phyloP scores from a whole-genome alignment of 805 yeast species.

The Lipomyces anomalus region DNA sequence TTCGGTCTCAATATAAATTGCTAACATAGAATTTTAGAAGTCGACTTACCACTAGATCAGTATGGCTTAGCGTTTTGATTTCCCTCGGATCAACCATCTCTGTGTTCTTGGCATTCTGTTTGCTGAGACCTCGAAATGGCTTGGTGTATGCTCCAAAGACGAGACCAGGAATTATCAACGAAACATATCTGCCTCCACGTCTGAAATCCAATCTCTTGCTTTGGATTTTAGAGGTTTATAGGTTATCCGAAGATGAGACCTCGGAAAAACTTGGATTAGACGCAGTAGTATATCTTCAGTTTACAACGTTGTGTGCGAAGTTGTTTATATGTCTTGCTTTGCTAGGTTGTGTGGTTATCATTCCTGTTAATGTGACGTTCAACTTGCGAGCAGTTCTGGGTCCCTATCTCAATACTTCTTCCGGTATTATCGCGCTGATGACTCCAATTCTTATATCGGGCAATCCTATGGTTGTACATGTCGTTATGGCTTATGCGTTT shows the following conservation, averaged over 20 bases:
- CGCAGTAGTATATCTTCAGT: constrained; percentile 32
- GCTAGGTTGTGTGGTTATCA: constrained; percentile 32
- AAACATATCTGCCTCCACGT: constrained; percentile 16
- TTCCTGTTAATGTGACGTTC: constrained; percentile 35
- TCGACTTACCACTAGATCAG: constrained; percentile 34
- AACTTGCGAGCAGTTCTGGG: constrained; percentile 24
- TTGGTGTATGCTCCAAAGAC: constrained; percentile 34
- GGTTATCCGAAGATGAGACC: constrained; percentile 26
- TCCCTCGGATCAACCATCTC: constrained; percentile 33
- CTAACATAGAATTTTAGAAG: no score
- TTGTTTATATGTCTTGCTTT: constrained; percentile 32
- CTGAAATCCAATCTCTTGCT: constrained; percentile 16
- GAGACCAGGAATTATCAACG: constrained; percentile 11
- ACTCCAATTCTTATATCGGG: constrained; percentile 35
- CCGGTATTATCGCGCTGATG: constrained; percentile 34
- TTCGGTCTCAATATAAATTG: no score
- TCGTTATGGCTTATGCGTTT: constrained; percentile 32
- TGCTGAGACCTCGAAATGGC: constrained; percentile 31
- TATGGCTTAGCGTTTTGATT: constrained; percentile 34
- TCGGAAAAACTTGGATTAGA: constrained; percentile 33
- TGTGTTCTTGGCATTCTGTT: constrained; percentile 28
- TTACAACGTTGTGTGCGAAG: constrained; percentile 32
- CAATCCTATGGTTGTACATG: constrained; percentile 33
- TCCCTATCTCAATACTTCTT: constrained; percentile 21
- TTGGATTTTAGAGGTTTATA: constrained; percentile 28